Percentiles rank a stretch among this genome's conserved stretches.
Conservation (phyloP, 371 early-diverging fungal species). For the Syncephalastrum sp. region DNA sequence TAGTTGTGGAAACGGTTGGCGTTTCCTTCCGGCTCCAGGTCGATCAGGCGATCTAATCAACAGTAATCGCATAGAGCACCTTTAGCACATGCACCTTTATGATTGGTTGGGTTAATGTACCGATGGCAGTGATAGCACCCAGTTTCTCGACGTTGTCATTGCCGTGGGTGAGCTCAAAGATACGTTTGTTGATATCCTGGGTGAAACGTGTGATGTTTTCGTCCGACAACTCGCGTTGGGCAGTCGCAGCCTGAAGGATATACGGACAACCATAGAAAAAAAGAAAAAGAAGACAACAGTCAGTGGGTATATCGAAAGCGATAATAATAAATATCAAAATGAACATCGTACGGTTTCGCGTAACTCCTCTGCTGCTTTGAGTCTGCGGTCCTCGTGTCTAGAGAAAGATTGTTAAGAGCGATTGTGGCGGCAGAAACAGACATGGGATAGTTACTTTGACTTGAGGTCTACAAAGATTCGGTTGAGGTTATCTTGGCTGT, state of each 20-base stretch:
- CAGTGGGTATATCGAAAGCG: neutral
- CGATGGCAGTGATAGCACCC: constrained; percentile 76
- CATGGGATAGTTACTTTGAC: constrained; percentile 37
- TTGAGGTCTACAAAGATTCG: constrained; percentile 50
- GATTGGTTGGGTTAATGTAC: constrained; percentile 28
- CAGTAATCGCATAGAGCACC: neutral
- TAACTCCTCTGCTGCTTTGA: constrained; percentile 60
- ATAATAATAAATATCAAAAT: neutral
- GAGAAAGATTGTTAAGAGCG: neutral
- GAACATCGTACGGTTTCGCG: constrained; percentile 43
- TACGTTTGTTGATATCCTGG: constrained; percentile 72
- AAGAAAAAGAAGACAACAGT: neutral
- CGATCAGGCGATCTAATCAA: constrained; percentile 77
- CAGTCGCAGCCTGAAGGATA: constrained; percentile 52
- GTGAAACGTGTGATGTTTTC: constrained; percentile 68
- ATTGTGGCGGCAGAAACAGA: neutral
- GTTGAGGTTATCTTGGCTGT: constrained; percentile 47
- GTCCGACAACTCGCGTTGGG: constrained; percentile 67
- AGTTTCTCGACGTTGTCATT: constrained; percentile 69
- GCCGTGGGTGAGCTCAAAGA: constrained; percentile 72
- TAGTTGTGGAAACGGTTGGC: constrained; percentile 89
- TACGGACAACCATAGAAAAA: neutral
- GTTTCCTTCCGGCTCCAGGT: constrained; percentile 84
- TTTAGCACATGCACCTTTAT: neutral
- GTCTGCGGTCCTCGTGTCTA: constrained; percentile 57